phyloP scores from a whole-genome alignment of 192 early-diverging fungal species.

The Coemansia aciculifera region DNA sequence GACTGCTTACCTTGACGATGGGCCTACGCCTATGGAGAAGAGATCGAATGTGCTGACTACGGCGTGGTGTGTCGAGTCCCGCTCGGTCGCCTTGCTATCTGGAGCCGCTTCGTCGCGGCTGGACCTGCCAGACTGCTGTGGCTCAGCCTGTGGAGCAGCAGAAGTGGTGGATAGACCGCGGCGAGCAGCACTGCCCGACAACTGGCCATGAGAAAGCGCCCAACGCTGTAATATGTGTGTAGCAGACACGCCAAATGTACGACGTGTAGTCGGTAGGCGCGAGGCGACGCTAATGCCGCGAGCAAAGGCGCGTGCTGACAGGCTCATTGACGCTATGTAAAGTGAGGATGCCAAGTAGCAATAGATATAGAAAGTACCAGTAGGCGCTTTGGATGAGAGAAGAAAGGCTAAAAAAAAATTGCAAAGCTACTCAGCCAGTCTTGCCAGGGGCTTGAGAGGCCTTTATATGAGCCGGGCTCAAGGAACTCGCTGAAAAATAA shows the following conservation, averaged over 20 bases:
- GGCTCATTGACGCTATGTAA: conserved; percentile 25
- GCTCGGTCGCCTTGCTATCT: conserved; percentile 23
- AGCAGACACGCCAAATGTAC: neutral
- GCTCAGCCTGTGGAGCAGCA: conserved; percentile 34
- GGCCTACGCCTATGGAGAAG: conserved; percentile 94
- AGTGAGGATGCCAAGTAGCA: neutral
- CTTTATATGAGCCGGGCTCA: neutral
- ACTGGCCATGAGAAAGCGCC: neutral
- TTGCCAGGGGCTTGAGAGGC: neutral
- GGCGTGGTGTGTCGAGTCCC: conserved; percentile 65
- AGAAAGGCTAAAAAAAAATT: neutral
- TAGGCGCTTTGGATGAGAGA: neutral
- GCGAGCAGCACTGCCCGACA: neutral
- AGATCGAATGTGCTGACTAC: conserved; percentile 94
- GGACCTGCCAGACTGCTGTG: conserved; percentile 25
- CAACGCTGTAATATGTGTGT: neutral
- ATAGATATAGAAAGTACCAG: neutral
- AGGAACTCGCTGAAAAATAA: neutral
- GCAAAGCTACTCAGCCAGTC: neutral
- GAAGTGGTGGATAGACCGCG: conserved; percentile 33
- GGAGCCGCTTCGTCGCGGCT: conserved; percentile 12
- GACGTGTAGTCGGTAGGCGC: neutral
- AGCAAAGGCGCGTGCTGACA: conserved; percentile 20
- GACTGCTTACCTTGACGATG: conserved; percentile 67
- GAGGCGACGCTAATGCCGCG: conserved; percentile 20